Conservation (phyloP, 2,329 filamentous ascomycete species). For the Davidsoniella eucalypti region DNA sequence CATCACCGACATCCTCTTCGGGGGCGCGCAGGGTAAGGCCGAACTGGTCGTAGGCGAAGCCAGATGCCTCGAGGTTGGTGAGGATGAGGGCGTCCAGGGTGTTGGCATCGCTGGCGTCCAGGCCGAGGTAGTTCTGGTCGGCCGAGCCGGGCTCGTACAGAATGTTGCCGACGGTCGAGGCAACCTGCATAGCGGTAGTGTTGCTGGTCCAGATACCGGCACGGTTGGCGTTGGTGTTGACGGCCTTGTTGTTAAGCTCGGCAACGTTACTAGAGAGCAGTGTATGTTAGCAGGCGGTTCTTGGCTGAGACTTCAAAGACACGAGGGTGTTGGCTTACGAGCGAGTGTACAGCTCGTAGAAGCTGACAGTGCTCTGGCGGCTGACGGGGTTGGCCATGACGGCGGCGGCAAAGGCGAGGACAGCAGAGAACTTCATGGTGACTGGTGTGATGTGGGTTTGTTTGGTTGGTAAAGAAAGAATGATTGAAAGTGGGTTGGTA, state of each 20-base stretch:
- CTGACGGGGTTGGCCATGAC: constrained; percentile 5
- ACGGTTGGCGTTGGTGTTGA: neutral
- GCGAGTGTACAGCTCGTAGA: constrained; percentile 4
- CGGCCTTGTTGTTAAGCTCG: constrained; percentile 8
- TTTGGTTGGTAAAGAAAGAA: too few relatives aligned
- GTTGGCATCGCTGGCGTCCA: neutral
- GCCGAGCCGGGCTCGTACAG: neutral
- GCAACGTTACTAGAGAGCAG: neutral
- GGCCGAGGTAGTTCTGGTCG: neutral
- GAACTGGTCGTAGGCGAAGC: constrained; percentile 1
- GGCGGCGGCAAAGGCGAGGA: constrained; percentile 4
- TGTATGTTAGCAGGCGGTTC: neutral
- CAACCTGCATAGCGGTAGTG: constrained; percentile 1
- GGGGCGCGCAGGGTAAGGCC: neutral
- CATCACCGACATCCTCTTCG: neutral
- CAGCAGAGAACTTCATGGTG: constrained; percentile 8
- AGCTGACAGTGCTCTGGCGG: neutral
- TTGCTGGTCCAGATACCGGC: constrained; percentile 7
- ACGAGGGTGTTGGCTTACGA: constrained; percentile 1
- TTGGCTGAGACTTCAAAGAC: neutral
- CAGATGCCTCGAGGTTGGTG: neutral
- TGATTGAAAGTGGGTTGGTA: neutral
- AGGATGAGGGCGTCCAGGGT: neutral
- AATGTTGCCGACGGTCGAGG: neutral
- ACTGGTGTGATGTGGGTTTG: neutral